Evolutionary conservation across 2,329 filamentous ascomycete species (phyloP), one percentile per base, ranked within the genome.

Genomic region (Knoxdaviesia capensis): DNA sequence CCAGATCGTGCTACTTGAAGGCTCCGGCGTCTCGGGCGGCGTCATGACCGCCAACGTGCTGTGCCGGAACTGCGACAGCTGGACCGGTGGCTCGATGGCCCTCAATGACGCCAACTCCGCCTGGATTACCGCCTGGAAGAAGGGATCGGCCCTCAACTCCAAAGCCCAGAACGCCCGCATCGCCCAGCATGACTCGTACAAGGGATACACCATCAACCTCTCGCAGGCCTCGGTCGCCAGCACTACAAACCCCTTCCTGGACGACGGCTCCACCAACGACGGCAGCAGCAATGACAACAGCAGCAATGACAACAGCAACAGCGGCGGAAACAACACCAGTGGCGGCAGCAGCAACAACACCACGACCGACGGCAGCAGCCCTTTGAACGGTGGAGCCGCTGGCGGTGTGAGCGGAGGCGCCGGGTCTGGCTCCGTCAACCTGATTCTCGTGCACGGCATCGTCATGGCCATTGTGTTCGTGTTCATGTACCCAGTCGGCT

Each of bases 391-490:
- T 47, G 38, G 11, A 5, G 42, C 39, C 39, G 30, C 32, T 10
- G 31, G 46, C 29, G 43, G 9, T 30, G 44, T 43, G 9, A 45
- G 43, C 8, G 43, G 41, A 28, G 46, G 47, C 30, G 50, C 40
- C 10, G 46, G 45, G 33, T 37, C 47, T 34, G 42, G 40, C 10
- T 38, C 43, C 2, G 28, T 33, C 35, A 28, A 50, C 4, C 50
- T 61, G 6, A 39, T 63, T 10, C 52, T 62, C 5, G 55, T 65
- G 0, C 74, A 78, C 46, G 75, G 73, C 40, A 61, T 74, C 48
- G 57, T 79, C 50, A 74, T 79, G 72, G 64, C 66, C 30, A 51
- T 77, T 38, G 66, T 69, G 11, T 74, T 77, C 48, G 63, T 70
- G 4, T 50, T 70, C 8, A 56, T 75, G 28, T 78, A 75, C 47